Base-by-base conservation (phyloP, 441 rosid species). In the Monsonia emarginata region DNA sequence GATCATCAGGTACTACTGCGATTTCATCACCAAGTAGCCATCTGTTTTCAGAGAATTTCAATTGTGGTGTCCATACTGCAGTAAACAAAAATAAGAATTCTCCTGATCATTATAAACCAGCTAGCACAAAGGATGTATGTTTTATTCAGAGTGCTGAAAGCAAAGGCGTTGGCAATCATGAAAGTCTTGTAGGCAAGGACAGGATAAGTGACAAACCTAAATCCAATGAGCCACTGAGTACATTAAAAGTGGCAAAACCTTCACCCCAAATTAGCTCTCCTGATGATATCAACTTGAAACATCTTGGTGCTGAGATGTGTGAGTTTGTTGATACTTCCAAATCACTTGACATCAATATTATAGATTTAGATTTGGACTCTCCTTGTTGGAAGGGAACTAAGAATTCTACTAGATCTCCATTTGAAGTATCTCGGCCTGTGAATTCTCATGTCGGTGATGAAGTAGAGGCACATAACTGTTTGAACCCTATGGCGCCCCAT, bases 321-420 rank as follows among this genome's bases (percentile, higher is more conserved):
- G 19, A 44, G 21, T 26, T n/a, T 40, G 46, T 72, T 71, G 71
- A 48, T 34, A 62, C 76, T 34, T 70, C 64, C 38, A 25, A 46
- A 36, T 36, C 24, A 4, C 31, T 60, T 16, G 75, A 74, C 1
- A 42, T 36, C 61, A 71, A 74, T 54, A 83, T 80, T 25, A 59
- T 69, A 66, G 86, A 82, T 69, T 65, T 82, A 65, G 88, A 84
- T 72, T 18, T 50, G 8, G 57, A 50, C 26, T 82, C 86, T 74
- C 85, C 88, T 50, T 82, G 83, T 72, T 84, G 86, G 84, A 79
- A 58, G 77, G 85, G 87, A 71, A 76, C 65, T 38, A 63, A 14
- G 21, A 72, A 62, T 59, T 56, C 61, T 57, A 3, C 42, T 67
- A 72, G 61, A 48, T 70, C 75, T 63, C 48, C 73, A 25, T 72